phyloP scores from a whole-genome alignment of 2,329 filamentous ascomycete species.

The Albophoma yamanashiensis region DNA sequence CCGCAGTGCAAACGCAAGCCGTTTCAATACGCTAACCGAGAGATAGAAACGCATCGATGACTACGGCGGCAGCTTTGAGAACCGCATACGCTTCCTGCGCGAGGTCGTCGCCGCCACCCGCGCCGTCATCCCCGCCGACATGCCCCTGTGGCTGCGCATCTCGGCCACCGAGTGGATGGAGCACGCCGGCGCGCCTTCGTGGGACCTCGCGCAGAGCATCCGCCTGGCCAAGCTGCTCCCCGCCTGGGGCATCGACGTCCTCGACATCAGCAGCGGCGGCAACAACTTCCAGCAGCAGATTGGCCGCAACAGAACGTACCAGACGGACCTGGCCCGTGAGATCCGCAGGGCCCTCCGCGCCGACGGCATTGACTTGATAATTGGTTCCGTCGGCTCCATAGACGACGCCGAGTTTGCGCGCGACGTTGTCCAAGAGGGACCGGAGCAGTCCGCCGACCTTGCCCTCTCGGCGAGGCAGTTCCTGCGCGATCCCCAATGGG shows the following conservation, averaged over 20 bases:
- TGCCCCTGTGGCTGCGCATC: slow-evolving; percentile 48
- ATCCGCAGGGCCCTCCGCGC: slow-evolving; percentile 55
- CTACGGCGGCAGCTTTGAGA: slow-evolving; percentile 56
- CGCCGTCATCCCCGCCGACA: slow-evolving; percentile 37
- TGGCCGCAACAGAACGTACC: slow-evolving; percentile 54
- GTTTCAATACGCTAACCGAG: neutral
- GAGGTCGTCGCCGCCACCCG: slow-evolving; percentile 43
- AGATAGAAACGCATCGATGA: slow-evolving; percentile 45
- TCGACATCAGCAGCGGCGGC: slow-evolving; percentile 74
- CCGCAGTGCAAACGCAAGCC: neutral
- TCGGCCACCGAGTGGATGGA: slow-evolving; percentile 57
- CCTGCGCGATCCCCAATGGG: slow-evolving; percentile 71
- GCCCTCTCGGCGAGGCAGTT: slow-evolving; percentile 66
- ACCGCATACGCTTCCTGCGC: slow-evolving; percentile 50
- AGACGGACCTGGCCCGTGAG: slow-evolving; percentile 59
- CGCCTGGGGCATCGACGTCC: slow-evolving; percentile 63
- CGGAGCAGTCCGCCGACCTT: slow-evolving; percentile 44
- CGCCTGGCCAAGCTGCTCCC: slow-evolving; percentile 60
- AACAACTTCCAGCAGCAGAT: slow-evolving; percentile 54
- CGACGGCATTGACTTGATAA: slow-evolving; percentile 42
- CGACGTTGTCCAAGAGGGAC: slow-evolving; percentile 37
- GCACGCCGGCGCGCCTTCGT: slow-evolving; percentile 34
- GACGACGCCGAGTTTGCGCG: slow-evolving; percentile 58
- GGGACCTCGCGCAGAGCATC: slow-evolving; percentile 55
- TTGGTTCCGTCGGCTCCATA: slow-evolving; percentile 68